Percentiles rank a stretch among this genome's conserved stretches.
These are phyloP conservation scores for Acacia concinna DNA, from an alignment of 331 rosid genomes.

Conservation along the genomic window DNA sequence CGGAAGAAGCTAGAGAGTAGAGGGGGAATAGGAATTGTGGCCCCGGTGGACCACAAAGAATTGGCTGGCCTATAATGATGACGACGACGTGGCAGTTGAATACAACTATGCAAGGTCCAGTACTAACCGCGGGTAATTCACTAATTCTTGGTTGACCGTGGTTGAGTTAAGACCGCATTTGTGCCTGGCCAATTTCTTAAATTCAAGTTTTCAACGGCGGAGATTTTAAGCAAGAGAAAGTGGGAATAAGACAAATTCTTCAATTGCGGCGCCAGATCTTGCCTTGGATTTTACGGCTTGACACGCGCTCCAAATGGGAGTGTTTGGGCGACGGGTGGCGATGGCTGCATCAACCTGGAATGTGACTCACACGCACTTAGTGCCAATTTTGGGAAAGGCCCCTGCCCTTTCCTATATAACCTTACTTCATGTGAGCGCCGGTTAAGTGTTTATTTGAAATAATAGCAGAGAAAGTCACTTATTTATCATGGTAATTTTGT, in stretches of 20 bases:
- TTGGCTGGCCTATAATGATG: constrained; percentile 1
- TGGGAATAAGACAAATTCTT: constrained; percentile 37
- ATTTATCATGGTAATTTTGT: too few species aligned
- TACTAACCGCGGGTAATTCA: constrained; percentile 35
- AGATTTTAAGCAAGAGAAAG: constrained; percentile 26
- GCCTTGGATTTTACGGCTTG: constrained; percentile 27
- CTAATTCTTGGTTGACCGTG: constrained; percentile 9
- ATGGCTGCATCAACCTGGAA: background rate
- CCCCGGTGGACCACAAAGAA: constrained; percentile 3
- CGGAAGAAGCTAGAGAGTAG: background rate
- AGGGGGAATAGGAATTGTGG: constrained; percentile 8
- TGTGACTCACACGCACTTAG: background rate
- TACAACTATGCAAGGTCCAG: background rate
- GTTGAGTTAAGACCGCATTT: constrained; percentile 25
- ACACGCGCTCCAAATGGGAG: constrained; percentile 10
- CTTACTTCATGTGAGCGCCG: background rate
- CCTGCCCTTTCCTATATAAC: background rate
- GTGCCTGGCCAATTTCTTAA: background rate
- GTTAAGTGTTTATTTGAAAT: too few species aligned
- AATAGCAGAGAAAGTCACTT: too few species aligned
- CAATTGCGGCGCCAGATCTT: constrained; percentile 53
- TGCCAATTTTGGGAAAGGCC: background rate
- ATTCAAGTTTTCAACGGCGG: constrained; percentile 26
- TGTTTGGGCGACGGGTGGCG: background rate
- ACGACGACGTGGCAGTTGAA: constrained; percentile 26